Conservation (phyloP, 768 basidiomycete genomes). For the Rhodotorula paludigena region DNA sequence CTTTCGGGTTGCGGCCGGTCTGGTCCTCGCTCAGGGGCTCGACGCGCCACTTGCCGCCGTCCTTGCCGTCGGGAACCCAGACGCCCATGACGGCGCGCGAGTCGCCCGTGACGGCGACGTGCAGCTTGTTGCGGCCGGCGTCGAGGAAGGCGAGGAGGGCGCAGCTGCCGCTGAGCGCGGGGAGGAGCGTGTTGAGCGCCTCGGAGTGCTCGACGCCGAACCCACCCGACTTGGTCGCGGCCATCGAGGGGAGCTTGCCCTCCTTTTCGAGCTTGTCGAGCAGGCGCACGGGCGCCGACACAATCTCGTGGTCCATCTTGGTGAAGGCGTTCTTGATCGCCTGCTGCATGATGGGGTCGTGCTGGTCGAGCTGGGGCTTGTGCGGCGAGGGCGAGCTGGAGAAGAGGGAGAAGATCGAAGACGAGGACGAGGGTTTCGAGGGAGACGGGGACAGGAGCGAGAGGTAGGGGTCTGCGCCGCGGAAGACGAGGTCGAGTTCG, state of each 20-base stretch:
- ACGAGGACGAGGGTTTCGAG: background rate
- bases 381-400: conserved; percentile 1
- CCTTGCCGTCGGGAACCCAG: conserved; percentile 65
- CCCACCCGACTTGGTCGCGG: conserved; percentile 51
- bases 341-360: conserved; percentile 57
- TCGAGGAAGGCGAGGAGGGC: conserved; percentile 84
- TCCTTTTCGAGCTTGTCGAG: conserved; percentile 54
- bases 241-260: conserved; percentile 50
- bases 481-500: conserved; percentile 55
- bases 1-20: conserved; percentile 83
- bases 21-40: conserved; percentile 95
- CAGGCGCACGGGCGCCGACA: conserved; percentile 68
- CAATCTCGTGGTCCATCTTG: conserved; percentile 76
- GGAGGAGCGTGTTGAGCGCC: conserved; percentile 66
- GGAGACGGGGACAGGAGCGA: conserved; percentile 20
- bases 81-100: conserved; percentile 92
- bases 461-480: conserved; percentile 22
- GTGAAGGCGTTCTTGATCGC: conserved; percentile 74
- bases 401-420: conserved; percentile 29
- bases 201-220: conserved; percentile 54
- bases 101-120: conserved; percentile 88
- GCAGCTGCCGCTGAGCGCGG: conserved; percentile 85
- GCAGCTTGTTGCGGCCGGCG: conserved; percentile 71
- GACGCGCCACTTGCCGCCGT: conserved; percentile 67
- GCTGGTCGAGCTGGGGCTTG: conserved; percentile 47